These are phyloP conservation scores for Whalleya microplaca DNA, from an alignment of 2,329 filamentous ascomycete species.

Conservation along the genomic window DNA sequence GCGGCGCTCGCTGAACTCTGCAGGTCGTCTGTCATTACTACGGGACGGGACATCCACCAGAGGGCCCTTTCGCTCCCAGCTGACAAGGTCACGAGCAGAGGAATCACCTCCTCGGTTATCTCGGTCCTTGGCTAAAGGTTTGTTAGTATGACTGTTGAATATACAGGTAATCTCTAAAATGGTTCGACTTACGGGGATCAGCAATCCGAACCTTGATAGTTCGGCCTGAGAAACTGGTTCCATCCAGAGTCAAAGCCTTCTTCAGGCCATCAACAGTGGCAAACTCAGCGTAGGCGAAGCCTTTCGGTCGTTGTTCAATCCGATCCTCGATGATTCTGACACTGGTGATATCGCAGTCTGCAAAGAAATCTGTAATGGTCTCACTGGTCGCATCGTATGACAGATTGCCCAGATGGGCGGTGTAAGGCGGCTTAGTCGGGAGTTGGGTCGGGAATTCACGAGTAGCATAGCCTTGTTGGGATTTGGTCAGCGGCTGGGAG, in stretches of 20 bases:
- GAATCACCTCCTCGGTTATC: conserved; percentile 61
- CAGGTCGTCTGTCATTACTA: conserved; percentile 50
- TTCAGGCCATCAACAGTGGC: conserved; percentile 84
- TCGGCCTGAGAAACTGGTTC: conserved; percentile 81
- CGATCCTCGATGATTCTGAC: conserved; percentile 98
- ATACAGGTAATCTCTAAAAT: conserved; percentile 1
- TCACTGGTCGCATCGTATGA: conserved; percentile 90
- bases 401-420: conserved; percentile 93
- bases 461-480: conserved; percentile 55
- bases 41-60: conserved; percentile 67
- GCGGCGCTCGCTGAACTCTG: conserved; percentile 67
- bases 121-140: conserved; percentile 76
- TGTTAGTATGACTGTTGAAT: conserved; percentile 40
- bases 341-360: conserved; percentile 81
- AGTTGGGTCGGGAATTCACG: conserved; percentile 77
- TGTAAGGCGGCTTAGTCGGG: conserved; percentile 90
- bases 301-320: conserved; percentile 90
- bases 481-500: conserved; percentile 12
- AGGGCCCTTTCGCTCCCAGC: conserved; percentile 94
- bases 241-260: conserved; percentile 83
- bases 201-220: conserved; percentile 93
- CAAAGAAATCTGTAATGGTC: conserved; percentile 85
- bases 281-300: conserved; percentile 98
- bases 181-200: conserved; percentile 83
- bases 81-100: conserved; percentile 75